A percentile compares a stretch with the other conserved stretches of the same genome.
Evolutionary conservation across 257 asterid genomes (phyloP).

Genomic region (Solanum chiquidenum): DNA sequence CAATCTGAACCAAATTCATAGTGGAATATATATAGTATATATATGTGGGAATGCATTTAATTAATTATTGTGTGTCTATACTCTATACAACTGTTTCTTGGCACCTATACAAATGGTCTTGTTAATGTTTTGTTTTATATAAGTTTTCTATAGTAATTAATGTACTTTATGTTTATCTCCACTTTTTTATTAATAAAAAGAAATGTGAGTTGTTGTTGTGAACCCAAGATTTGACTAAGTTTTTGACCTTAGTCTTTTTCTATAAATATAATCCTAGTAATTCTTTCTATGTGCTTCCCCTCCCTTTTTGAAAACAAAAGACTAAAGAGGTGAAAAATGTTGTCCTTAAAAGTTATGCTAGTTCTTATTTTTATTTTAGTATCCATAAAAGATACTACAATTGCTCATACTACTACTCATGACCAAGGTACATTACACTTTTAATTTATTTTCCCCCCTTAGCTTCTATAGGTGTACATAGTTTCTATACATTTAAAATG

Average conservation of each 20-base stretch:
- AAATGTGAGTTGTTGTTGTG: not conserved
- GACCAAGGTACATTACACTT: not conserved
- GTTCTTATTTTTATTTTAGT: conserved; percentile 6
- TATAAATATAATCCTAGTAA: conserved; percentile 10
- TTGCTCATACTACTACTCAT: not conserved
- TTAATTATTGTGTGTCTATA: not conserved
- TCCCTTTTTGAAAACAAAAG: not conserved
- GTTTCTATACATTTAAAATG: not conserved
- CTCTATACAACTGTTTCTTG: not conserved
- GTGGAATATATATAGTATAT: not conserved
- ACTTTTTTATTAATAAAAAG: not conserved
- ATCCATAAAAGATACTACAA: not conserved
- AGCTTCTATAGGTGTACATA: not conserved
- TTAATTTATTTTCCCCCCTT: not conserved
- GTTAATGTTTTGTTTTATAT: not conserved
- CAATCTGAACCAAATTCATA: not conserved
- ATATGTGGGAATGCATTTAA: not conserved
- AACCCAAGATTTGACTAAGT: conserved; percentile 49
- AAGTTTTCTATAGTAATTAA: not conserved
- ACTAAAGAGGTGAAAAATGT: conserved; percentile 5
- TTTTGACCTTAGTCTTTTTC: conserved; percentile 18
- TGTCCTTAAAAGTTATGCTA: conserved; percentile 6
- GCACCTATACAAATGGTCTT: not conserved
- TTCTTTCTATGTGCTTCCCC: not conserved
- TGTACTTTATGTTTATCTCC: not conserved